Evolutionary conservation across 2,329 filamentous ascomycete genomes (phyloP), one percentile per base, ranked within the genome.

Genomic region (Epichloe bromicola): DNA sequence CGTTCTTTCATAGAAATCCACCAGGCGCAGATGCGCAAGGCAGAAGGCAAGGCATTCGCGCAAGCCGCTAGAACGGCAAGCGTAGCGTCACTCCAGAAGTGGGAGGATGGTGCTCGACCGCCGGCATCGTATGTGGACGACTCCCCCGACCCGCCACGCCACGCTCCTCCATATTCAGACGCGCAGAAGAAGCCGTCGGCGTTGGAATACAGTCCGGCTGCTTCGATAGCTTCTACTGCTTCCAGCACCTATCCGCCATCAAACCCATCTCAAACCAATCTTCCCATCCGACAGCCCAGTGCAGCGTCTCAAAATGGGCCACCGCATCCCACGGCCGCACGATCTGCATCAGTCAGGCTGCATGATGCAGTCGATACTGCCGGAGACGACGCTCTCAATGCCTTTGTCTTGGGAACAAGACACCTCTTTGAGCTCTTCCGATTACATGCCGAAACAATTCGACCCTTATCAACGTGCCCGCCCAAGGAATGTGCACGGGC

Each of bases 391-490:
- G 83, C 88, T 0, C 74, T 90, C 47, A 68, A 75, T 7, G 78
- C 83, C 12, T 95, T 95, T 62, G 78, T 80, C 3, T 64, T 70
- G 5, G 82, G 88, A 26, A 85, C 86, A 3, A 78, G 76, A 19
- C 86, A 90, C 61, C 77, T 93, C 58, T 83, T 80, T 54, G 82
- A 85, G 56, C 74, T 93, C 3, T 94, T 95, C 62, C 75, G 81
- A 38, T 67, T 91, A 42, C 86, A 90, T 52, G 83, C 88, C 0
- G 87, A 95, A 64, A 78, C 82, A 34, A 73, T 83, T 33, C 82
- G 79, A 55, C 81, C 86, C 0, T 63, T 89, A 4, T 74, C 79
- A 51, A 74, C 76, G 33, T 83, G 79, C 48, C 71, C 80, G 0
- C 74, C 84, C 0, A 73, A 76, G 45, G 80, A 88, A 53, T 84